A percentile compares a stretch with the other conserved stretches of the same genome.
These are phyloP conservation scores for Lodderomyces oxycetoniae DNA, from an alignment of 1,139 yeast genomes.

Conservation along the genomic window DNA sequence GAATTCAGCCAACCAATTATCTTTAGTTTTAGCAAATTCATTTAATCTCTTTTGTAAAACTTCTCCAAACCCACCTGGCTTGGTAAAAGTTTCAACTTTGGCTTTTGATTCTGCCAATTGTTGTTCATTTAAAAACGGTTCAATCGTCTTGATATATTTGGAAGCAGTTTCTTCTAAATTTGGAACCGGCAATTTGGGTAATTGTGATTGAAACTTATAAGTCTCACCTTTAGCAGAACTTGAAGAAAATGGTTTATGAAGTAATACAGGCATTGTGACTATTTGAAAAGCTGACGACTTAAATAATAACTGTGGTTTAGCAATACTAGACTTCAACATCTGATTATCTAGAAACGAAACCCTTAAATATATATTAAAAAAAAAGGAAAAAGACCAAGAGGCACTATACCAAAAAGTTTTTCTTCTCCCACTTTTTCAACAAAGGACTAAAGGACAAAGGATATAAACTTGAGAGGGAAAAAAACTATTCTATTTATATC, in stretches of 20 bases:
- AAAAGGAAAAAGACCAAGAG: too few relatives aligned
- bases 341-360: neutral
- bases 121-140: conserved; percentile 54
- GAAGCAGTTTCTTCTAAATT: conserved; percentile 64
- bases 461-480: too few relatives aligned
- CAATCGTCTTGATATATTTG: conserved; percentile 66
- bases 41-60: conserved; percentile 63
- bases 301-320: conserved; percentile 4
- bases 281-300: neutral
- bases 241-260: conserved; percentile 24
- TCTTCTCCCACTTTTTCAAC: too few relatives aligned
- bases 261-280: conserved; percentile 14
- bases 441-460: too few relatives aligned
- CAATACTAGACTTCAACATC: conserved; percentile 11
- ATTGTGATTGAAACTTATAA: conserved; percentile 63
- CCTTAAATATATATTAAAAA: neutral
- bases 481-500: too few relatives aligned
- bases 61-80: conserved; percentile 53
- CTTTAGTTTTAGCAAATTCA: conserved; percentile 54
- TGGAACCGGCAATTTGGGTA: conserved; percentile 90
- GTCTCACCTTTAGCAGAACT: conserved; percentile 58
- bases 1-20: conserved; percentile 88
- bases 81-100: conserved; percentile 62
- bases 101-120: conserved; percentile 55
- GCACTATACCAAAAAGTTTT: too few relatives aligned